A percentile compares a stretch with the other conserved stretches of the same genome.
These are phyloP conservation scores for Yarrowia deformans DNA, from an alignment of 805 yeast species.

Conservation along the genomic window DNA sequence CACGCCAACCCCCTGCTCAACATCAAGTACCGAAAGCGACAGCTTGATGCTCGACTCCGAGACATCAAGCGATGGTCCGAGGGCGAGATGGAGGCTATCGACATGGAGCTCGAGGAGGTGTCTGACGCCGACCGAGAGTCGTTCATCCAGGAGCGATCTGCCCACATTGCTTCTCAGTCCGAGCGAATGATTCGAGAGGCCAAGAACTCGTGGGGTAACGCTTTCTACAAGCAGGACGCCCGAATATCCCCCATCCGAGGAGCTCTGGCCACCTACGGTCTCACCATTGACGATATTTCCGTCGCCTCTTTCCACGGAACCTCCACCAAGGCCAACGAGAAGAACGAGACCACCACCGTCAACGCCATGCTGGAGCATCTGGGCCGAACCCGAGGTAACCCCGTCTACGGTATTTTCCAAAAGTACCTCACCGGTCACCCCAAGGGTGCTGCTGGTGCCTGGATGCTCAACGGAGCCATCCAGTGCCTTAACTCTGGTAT, in stretches of 20 bases:
- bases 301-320: slow-evolving; percentile 99
- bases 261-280: slow-evolving; percentile 90
- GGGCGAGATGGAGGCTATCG: slow-evolving; percentile 72
- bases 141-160: slow-evolving; percentile 82
- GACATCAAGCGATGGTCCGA: slow-evolving; percentile 89
- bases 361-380: slow-evolving; percentile 92
- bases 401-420: slow-evolving; percentile 98
- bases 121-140: slow-evolving; percentile 58
- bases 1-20: slow-evolving; percentile 82
- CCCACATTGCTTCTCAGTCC: slow-evolving; percentile 86
- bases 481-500: slow-evolving; percentile 91
- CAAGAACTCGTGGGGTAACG: slow-evolving; percentile 93
- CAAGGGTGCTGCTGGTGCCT: slow-evolving; percentile 99
- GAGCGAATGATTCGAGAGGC: slow-evolving; percentile 85
- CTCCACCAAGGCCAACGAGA: slow-evolving; percentile 97
- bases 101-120: slow-evolving; percentile 70
- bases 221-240: slow-evolving; percentile 88
- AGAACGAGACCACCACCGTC: slow-evolving; percentile 94
- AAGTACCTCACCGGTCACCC: slow-evolving; percentile 99
- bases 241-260: slow-evolving; percentile 97
- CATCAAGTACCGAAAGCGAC: slow-evolving; percentile 92
- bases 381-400: slow-evolving; percentile 97
- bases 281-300: slow-evolving; percentile 92
- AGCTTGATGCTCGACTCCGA: slow-evolving; percentile 74
- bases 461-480: slow-evolving; percentile 99